Base-by-base conservation (phyloP, 352 stramenopile genomes). In the Pythium guiyangense region DNA sequence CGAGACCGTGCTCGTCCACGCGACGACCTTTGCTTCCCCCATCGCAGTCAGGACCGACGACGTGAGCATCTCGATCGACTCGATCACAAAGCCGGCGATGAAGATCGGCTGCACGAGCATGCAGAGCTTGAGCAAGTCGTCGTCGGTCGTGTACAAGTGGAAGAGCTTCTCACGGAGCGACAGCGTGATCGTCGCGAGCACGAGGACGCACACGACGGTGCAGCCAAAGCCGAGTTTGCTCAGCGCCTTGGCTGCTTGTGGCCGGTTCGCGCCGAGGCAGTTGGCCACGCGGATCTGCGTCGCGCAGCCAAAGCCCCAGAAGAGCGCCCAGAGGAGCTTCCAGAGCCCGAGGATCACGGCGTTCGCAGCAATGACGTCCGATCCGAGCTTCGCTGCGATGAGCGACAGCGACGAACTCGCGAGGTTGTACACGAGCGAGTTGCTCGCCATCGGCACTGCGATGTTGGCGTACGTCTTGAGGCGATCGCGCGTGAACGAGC, bases 311-410 rank as follows among this genome's bases (percentile, higher is more conserved):
- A n/a, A n/a, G n/a, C n/a, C n/a, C n/a, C n/a, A n/a, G n/a, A n/a
- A n/a, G n/a, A n/a, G n/a, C n/a, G n/a, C n/a, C n/a, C n/a, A n/a
- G n/a, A n/a, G n/a, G n/a, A n/a, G n/a, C n/a, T n/a, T n/a, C n/a
- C n/a, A n/a, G n/a, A n/a, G 89, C 90, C 29, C 0, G 77, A 86
- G 49, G n/a, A 89, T 82, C 18, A 91, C 73, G 11, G 81, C 79
- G 29, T 90, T 92, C 27, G 83, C 79, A 31, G 83, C 83, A 60
- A 92, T 88, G 26, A 90, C 71, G 52, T 92, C 73, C 5, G 79
- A 80, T 26, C 83, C 79, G 18, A 92, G 77, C 52, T 74, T 82
- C 2, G 79, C 81, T 8, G 84, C 84, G 17, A 93, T 73, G 29
- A 92, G 65, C 35, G 81, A 79, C 25, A 93, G 66, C 9, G 70